Evolutionary conservation across 164 flowering plant species (phyloP).

Genomic region (Piper longum): DNA sequence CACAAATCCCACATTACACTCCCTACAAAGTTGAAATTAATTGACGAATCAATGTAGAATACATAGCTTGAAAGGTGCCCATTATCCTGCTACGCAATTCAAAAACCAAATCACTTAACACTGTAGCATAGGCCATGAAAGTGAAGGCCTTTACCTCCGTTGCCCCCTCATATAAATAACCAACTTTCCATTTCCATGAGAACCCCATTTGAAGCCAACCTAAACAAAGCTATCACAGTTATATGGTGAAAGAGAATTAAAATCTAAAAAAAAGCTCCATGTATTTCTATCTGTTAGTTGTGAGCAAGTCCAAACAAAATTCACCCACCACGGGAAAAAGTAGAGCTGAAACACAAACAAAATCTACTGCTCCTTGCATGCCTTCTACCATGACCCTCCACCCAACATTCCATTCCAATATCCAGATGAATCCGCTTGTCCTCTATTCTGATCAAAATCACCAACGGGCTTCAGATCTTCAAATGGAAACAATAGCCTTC

Average conservation of each 20-base stretch:
- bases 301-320: constrained; percentile 14
- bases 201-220: constrained; percentile 26
- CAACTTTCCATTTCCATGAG: constrained; percentile 2
- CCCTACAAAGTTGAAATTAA: too few species aligned
- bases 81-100: too few species aligned
- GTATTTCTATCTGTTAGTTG: constrained; percentile 13
- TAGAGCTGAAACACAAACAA: not conserved
- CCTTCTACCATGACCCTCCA: constrained; percentile 62
- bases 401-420: constrained; percentile 85
- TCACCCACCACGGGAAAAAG: constrained; percentile 1
- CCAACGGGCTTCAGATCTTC: constrained; percentile 44
- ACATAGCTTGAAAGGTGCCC: too few species aligned
- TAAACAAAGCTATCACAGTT: constrained; percentile 19
- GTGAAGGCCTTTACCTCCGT: not conserved
- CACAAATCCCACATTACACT: too few species aligned
- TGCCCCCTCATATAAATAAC: not conserved
- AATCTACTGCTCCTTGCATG: constrained; percentile 4
- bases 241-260: constrained; percentile 1
- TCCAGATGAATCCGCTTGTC: constrained; percentile 50
- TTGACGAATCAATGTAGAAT: too few species aligned
- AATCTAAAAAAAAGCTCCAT: too few species aligned
- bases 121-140: not conserved
- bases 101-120: too few species aligned
- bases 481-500: constrained; percentile 15
- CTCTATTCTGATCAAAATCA: constrained; percentile 25